phyloP scores from a whole-genome alignment of 2,329 filamentous ascomycete species.

The Nectriaceae sp. region DNA sequence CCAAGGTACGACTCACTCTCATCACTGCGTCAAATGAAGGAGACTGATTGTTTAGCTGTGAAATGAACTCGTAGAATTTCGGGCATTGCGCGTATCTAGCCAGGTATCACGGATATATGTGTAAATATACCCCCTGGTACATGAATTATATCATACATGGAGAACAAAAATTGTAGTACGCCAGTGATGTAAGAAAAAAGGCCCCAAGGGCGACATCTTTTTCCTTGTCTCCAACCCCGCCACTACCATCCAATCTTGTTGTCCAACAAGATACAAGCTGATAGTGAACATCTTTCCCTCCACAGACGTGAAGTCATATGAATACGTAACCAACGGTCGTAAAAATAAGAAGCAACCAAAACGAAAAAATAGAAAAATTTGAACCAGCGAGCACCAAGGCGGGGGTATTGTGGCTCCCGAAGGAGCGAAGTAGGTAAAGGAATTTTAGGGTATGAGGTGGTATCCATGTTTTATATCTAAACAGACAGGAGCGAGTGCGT shows the following conservation, averaged over 20 bases:
- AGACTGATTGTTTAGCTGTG: neutral
- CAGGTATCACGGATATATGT: constrained; percentile 12
- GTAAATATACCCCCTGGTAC: constrained; percentile 11
- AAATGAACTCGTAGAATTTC: constrained; percentile 20
- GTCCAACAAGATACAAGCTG: too few species aligned
- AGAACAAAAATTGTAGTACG: constrained; percentile 4
- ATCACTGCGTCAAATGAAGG: too few species aligned
- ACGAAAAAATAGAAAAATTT: neutral
- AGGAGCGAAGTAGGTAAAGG: constrained; percentile 7
- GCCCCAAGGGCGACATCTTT: constrained; percentile 4
- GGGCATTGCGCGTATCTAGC: constrained; percentile 14
- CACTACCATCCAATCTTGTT: constrained; percentile 1
- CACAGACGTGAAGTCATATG: constrained; percentile 4
- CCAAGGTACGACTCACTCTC: too few species aligned
- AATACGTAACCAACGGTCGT: neutral
- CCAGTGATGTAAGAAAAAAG: constrained; percentile 8
- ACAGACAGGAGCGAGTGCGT: constrained; percentile 14
- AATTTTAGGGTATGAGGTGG: constrained; percentile 10
- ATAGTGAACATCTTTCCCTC: constrained; percentile 1
- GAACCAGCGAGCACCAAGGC: constrained; percentile 2
- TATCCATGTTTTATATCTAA: constrained; percentile 22
- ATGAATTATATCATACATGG: constrained; percentile 20
- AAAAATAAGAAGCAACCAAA: constrained; percentile 2
- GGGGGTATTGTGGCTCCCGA: constrained; percentile 26
- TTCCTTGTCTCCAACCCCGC: constrained; percentile 6